These are phyloP conservation scores for Nakazawaea wyomingensis DNA, from an alignment of 805 yeast species.

Conservation along the genomic window DNA sequence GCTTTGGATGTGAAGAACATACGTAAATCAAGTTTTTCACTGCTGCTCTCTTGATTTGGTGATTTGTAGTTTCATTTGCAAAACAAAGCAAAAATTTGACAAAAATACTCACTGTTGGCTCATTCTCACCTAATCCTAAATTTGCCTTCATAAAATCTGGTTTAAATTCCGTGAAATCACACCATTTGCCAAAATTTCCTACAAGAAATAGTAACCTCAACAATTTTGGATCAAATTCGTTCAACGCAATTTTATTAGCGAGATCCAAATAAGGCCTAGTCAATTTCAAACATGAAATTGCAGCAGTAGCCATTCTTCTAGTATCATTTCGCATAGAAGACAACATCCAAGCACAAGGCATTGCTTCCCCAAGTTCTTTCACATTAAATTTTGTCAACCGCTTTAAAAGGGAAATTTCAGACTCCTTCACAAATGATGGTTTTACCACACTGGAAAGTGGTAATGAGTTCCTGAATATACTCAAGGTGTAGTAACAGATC, in stretches of 20 bases:
- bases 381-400: constrained; percentile 56
- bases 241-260: constrained; percentile 15
- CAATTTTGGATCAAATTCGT: constrained; percentile 38
- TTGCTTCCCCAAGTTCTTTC: constrained; percentile 64
- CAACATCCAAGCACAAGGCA: constrained; percentile 62
- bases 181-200: constrained; percentile 68
- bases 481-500: constrained; percentile 44
- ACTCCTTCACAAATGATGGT: constrained; percentile 41
- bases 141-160: constrained; percentile 32
- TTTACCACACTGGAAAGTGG: constrained; percentile 40
- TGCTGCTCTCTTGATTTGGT: constrained; percentile 42
- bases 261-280: constrained; percentile 40
- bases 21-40: constrained; percentile 52
- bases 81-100: constrained; percentile 55
- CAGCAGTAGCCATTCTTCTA: constrained; percentile 51
- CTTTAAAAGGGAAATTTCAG: constrained; percentile 48
- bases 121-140: constrained; percentile 42
- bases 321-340: constrained; percentile 42
- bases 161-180: constrained; percentile 49
- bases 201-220: constrained; percentile 55
- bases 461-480: constrained; percentile 48
- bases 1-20: constrained; percentile 57
- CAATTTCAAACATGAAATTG: constrained; percentile 52
- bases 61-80: constrained; percentile 30
- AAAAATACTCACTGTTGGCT: constrained; percentile 52